Evolutionary conservation across 306 rosid genomes (phyloP).

Genomic region (Sicyos baderoa): DNA sequence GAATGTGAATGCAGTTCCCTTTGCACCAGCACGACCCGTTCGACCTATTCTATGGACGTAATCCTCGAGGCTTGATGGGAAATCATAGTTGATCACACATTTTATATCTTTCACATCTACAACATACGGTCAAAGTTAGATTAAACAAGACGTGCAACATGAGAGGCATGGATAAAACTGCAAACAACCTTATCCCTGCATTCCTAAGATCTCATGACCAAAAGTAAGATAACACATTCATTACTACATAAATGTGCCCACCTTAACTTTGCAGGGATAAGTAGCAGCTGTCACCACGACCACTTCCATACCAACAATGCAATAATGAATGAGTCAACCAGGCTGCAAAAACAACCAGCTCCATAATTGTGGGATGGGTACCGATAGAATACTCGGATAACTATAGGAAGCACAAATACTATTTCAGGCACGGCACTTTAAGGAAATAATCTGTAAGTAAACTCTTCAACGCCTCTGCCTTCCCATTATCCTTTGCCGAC

Average conservation of each 20-base stretch:
- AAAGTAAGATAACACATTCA: constrained; percentile 88
- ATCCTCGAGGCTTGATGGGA: constrained; percentile 91
- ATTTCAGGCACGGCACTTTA: constrained; percentile 28
- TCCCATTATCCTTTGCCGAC: background rate
- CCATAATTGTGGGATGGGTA: constrained; percentile 94
- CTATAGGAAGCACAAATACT: constrained; percentile 26
- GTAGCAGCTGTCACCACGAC: constrained; percentile 86
- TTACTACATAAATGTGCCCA: constrained; percentile 86
- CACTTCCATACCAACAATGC: constrained; percentile 55
- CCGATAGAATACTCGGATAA: constrained; percentile 32
- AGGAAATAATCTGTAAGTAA: constrained; percentile 13
- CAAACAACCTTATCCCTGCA: constrained; percentile 88
- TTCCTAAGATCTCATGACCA: constrained; percentile 57
- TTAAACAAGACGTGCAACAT: constrained; percentile 18
- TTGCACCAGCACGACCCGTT: constrained; percentile 98
- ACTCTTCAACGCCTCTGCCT: constrained; percentile 16
- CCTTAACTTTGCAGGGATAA: constrained; percentile 98
- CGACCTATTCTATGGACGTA: constrained; percentile 95
- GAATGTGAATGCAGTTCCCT: constrained; percentile 78
- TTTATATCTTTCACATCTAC: constrained; percentile 98
- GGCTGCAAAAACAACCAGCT: constrained; percentile 87
- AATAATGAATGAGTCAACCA: constrained; percentile 86
- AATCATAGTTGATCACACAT: constrained; percentile 88
- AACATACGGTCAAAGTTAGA: constrained; percentile 4
- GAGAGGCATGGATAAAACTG: constrained; percentile 47